Evolutionary conservation across 495 filamentous ascomycete genomes (phyloP), one percentile per base, ranked within the genome.

Genomic region (Annulohypoxylon bovei): DNA sequence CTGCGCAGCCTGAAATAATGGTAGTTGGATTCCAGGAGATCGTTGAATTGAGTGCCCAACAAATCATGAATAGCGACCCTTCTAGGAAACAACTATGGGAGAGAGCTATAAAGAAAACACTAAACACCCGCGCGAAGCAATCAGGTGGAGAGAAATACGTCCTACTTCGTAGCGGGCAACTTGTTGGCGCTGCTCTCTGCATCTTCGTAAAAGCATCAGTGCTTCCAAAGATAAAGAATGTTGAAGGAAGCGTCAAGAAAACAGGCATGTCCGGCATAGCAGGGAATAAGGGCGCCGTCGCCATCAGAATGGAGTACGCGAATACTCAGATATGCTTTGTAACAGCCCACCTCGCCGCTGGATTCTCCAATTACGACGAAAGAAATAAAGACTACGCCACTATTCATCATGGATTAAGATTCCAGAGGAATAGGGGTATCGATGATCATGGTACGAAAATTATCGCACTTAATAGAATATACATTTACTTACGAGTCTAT

Each of bases 21-120:
- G 94, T 89, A 7, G 88, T 97, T 28, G 95, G 93, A 0, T 98
- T 99, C 71, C 95, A 99, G 72, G 95, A 99, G 81, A 98, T 99
- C 58, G 96, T 99, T 14, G 90, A 95, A 74, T 84, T 99, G 12
- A 97, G 93, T 72, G 95, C 96, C 16, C 95, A 98, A 77, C 96
- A 99, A 75, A 98, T 99, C 74, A 98, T 99, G 94, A 96, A 95
- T 57, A 98, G 94, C 39, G 94, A 98, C 82, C 95, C 96, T 22
- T 87, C 86, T 7, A 88, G 92, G 61, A 90, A 94, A 55, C 90
- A 94, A 73, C 80, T 86, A 20, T 99, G 95, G 95, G 95, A 99
- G 77, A 78, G 80, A 65, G 89, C 93, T 5, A 93, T 98, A 8
- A 88, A 90, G 63, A 84, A 82, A 60, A 92, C 91, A 18, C 77